Conservation (phyloP, 371 early-diverging fungal species). For the Actinomucor elegans region DNA sequence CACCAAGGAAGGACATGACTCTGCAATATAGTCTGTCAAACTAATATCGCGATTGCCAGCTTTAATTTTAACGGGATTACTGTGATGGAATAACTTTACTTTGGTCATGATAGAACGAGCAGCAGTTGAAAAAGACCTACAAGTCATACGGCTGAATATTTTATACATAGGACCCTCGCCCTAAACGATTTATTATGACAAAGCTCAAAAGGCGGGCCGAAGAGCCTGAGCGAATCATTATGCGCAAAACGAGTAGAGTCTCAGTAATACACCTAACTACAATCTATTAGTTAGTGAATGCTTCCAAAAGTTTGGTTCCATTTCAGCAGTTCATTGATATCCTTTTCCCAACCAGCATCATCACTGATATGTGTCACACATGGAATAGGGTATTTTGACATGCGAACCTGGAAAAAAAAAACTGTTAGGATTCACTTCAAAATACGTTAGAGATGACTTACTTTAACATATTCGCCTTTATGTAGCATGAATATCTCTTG, state of each 20-base stretch:
- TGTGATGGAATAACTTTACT: slow-evolving; percentile 23
- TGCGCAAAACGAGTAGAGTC: no score
- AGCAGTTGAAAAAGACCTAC: neutral
- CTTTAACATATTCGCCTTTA: slow-evolving; percentile 69
- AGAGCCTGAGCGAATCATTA: no score
- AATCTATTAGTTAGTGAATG: neutral
- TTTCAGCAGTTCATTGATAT: slow-evolving; percentile 79
- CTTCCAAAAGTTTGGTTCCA: slow-evolving; percentile 78
- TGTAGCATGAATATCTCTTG: slow-evolving; percentile 67
- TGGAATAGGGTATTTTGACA: slow-evolving; percentile 79
- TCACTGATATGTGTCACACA: slow-evolving; percentile 70
- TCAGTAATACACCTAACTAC: no score
- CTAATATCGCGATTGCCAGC: slow-evolving; percentile 23
- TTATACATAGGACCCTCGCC: neutral
- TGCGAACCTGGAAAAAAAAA: slow-evolving; percentile 55
- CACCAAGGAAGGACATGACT: slow-evolving; percentile 42
- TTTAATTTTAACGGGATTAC: slow-evolving; percentile 9
- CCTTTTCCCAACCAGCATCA: slow-evolving; percentile 73
- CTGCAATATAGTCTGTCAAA: slow-evolving; percentile 35
- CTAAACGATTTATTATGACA: no score
- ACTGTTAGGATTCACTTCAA: neutral
- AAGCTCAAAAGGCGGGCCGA: no score
- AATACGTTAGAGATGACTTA: no score
- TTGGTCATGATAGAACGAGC: slow-evolving; percentile 18
- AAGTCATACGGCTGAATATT: neutral